Conservation (phyloP, 495 filamentous ascomycete species). For the Tuber melanosporum region DNA sequence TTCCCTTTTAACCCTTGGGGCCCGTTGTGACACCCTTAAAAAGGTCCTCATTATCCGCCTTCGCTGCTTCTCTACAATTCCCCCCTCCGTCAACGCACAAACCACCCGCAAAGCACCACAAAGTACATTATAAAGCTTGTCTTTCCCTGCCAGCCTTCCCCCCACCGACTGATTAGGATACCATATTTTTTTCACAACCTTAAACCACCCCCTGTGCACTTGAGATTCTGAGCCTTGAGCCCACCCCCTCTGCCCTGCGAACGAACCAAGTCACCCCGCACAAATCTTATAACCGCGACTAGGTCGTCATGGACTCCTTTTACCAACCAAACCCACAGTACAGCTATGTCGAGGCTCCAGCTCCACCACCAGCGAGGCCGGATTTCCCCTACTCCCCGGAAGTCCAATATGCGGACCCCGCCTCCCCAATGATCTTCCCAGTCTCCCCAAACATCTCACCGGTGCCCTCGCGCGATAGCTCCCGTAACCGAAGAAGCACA, state of each 20-base stretch:
- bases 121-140: constrained; percentile 18
- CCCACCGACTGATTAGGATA: background rate
- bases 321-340: constrained; percentile 5
- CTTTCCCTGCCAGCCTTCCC: constrained; percentile 19
- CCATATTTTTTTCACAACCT: constrained; percentile 4
- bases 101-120: constrained; percentile 16
- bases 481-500: constrained; percentile 17
- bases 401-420: constrained; percentile 26
- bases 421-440: constrained; percentile 26
- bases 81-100: constrained; percentile 8
- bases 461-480: constrained; percentile 23
- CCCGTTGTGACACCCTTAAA: constrained; percentile 33
- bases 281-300: background rate
- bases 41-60: constrained; percentile 37
- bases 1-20: background rate
- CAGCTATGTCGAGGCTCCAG: constrained; percentile 17
- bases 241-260: constrained; percentile 9
- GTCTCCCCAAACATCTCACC: constrained; percentile 30
- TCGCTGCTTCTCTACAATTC: constrained; percentile 16
- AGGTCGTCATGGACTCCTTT: constrained; percentile 8
- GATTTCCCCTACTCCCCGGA: constrained; percentile 14
- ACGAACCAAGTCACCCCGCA: background rate
- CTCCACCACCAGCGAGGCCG: constrained; percentile 7
- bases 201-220: constrained; percentile 2
- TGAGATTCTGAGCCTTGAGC: constrained; percentile 4